Percentiles rank a stretch among this genome's conserved stretches.
Conservation (phyloP, 768 basidiomycete species). For the Melanogaster broomeanus region DNA sequence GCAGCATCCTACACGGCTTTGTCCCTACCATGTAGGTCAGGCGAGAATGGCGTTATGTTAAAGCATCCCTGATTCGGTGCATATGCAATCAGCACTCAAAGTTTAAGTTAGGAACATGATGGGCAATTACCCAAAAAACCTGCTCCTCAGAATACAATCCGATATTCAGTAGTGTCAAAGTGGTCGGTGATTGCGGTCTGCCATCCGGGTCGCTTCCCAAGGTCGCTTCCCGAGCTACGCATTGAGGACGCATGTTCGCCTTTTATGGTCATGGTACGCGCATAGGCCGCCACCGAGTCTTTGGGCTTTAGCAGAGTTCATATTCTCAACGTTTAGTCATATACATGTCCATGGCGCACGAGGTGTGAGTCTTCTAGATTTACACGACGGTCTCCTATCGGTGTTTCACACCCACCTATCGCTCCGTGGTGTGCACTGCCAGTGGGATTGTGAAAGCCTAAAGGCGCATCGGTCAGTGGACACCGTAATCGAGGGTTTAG, state of each 20-base stretch:
- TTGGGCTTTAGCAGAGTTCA: slow-evolving; percentile 15
- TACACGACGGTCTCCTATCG: not conserved
- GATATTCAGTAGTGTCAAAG: too few species aligned
- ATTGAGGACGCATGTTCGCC: slow-evolving; percentile 38
- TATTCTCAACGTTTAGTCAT: slow-evolving; percentile 6
- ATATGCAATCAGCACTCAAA: too few species aligned
- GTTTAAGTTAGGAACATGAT: too few species aligned
- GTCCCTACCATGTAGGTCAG: too few species aligned
- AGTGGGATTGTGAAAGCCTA: too few species aligned
- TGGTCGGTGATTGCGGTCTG: too few species aligned
- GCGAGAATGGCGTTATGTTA: too few species aligned
- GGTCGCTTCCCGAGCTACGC: slow-evolving; percentile 29
- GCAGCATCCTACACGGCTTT: too few species aligned
- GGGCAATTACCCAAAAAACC: too few species aligned
- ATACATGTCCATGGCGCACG: not conserved
- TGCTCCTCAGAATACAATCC: too few species aligned
- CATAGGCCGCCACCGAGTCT: slow-evolving; percentile 11
- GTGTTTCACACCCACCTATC: not conserved
- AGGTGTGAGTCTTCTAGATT: not conserved
- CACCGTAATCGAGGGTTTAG: not conserved
- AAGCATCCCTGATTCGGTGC: too few species aligned
- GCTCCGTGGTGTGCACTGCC: not conserved
- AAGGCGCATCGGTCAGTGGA: not conserved
- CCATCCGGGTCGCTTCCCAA: too few species aligned
- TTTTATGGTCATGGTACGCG: slow-evolving; percentile 33